Evolutionary conservation across 345 rosid species (phyloP), one percentile per base, ranked within the genome.

Genomic region (Syzygium aqueum): DNA sequence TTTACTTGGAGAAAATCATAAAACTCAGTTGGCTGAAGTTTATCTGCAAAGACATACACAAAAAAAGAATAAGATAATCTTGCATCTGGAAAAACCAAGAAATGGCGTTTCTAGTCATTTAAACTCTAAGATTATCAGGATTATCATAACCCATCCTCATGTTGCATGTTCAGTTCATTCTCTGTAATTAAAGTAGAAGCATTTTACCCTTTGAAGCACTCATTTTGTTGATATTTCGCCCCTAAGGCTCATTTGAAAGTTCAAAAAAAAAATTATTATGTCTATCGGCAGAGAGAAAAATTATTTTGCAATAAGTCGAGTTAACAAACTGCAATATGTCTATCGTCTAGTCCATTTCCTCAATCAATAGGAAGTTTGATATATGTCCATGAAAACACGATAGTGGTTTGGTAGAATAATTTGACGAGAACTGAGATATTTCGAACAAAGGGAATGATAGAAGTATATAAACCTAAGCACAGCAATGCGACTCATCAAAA

Each of bases 1-100:
- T 88, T 85, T 27, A 88, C 85, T 25, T 86, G 85, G 85, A 88
- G 89, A 59, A 88, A 88, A 77, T 88, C 87, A 65, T 85, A 88
- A 78, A 85, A 88, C 85, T 88, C 89, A 2, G 77, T 22, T 37
- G 73, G 85, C 43, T 30, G 78, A 33, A 49, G 21, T 67, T 85
- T 85, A 57, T 85, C 89, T 85, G 87, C 57, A 87, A 51, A 50
- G 50, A 50, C 52, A 27, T 63, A 8, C 5, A 10, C 14, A 53
- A 53, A 33, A 27, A 27, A 30, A 85, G 51, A 33, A 27, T 57
- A 12, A 57, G 82, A 85, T 43, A 65, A 85, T 19, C 73, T 28
- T 85, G 51, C 49, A 52, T 30, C 12, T 8, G 27, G 61, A 11
- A 84, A 84, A 23, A 21, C 27, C 15, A 21, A 73, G 80, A 73